phyloP scores from a whole-genome alignment of 2,329 filamentous ascomycete species.

The Magnaporthiopsis rhizophila region DNA sequence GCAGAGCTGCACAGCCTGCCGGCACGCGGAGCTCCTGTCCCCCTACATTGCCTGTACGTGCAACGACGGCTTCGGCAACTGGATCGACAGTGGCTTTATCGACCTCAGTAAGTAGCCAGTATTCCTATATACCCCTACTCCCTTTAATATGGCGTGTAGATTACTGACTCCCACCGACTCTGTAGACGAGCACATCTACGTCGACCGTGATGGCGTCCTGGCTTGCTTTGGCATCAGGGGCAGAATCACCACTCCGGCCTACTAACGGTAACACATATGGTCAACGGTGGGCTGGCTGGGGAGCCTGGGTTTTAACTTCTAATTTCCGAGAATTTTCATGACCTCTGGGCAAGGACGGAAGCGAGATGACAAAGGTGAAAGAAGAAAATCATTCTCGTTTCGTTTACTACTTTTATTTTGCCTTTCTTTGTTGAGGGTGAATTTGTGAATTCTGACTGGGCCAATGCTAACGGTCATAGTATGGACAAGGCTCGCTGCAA shows the following conservation, averaged over 20 bases:
- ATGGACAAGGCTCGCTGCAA: not conserved
- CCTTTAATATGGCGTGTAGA: too few relatives aligned
- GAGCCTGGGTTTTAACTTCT: too few relatives aligned
- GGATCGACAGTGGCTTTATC: not conserved
- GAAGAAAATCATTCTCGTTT: too few relatives aligned
- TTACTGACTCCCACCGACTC: not conserved
- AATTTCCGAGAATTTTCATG: too few relatives aligned
- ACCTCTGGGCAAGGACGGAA: not conserved
- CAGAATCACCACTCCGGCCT: not conserved
- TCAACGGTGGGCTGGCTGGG: too few relatives aligned
- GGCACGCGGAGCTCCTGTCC: not conserved
- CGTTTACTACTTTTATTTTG: too few relatives aligned
- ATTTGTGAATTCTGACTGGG: too few relatives aligned
- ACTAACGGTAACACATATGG: too few relatives aligned
- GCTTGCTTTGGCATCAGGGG: not conserved
- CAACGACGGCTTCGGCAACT: not conserved
- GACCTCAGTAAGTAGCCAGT: not conserved
- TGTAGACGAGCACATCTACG: not conserved
- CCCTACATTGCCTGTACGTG: not conserved
- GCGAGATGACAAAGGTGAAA: too few relatives aligned
- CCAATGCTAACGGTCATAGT: not conserved
- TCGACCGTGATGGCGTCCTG: not conserved
- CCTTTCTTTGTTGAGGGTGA: too few relatives aligned
- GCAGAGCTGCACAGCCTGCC: not conserved
- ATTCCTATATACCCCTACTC: not conserved